phyloP scores from a whole-genome alignment of 208 protist species.

The Phytomonas francai region DNA sequence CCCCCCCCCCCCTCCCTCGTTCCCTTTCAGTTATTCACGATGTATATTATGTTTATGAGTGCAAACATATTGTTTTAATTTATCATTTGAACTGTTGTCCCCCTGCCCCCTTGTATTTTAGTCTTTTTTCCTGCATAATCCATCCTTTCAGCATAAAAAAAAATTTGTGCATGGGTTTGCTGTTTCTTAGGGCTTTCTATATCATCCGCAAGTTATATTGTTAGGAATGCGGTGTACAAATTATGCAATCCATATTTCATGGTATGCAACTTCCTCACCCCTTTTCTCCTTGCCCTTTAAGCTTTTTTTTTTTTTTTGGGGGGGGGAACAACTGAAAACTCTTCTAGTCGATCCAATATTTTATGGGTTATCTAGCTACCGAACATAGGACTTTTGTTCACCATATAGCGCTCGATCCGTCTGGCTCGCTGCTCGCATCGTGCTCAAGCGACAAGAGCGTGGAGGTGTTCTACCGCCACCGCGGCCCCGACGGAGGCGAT shows the following conservation, averaged over 20 bases:
- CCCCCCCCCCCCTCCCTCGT: too few relatives aligned
- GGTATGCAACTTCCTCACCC: not conserved
- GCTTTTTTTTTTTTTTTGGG: not conserved
- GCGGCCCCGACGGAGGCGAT: not conserved
- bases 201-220: not conserved
- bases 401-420: constrained; percentile 73
- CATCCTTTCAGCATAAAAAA: not conserved
- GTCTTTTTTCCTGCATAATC: not conserved
- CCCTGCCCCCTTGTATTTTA: not conserved
- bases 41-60: not conserved
- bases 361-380: constrained; percentile 47
- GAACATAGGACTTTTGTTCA: constrained; percentile 75
- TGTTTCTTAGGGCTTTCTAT: not conserved
- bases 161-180: not conserved
- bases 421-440: constrained; percentile 65
- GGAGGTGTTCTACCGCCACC: constrained; percentile 59
- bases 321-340: not conserved
- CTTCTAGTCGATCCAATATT: not conserved
- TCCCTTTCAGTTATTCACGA: not conserved
- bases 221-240: not conserved
- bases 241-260: not conserved
- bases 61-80: not conserved
- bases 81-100: not conserved
- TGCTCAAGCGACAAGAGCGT: constrained; percentile 86
- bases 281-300: constrained; percentile 13